A percentile compares a stretch with the other conserved stretches of the same genome.
phyloP scores from a whole-genome alignment of 495 filamentous ascomycete species.

The Clavariopsis aquatica region DNA sequence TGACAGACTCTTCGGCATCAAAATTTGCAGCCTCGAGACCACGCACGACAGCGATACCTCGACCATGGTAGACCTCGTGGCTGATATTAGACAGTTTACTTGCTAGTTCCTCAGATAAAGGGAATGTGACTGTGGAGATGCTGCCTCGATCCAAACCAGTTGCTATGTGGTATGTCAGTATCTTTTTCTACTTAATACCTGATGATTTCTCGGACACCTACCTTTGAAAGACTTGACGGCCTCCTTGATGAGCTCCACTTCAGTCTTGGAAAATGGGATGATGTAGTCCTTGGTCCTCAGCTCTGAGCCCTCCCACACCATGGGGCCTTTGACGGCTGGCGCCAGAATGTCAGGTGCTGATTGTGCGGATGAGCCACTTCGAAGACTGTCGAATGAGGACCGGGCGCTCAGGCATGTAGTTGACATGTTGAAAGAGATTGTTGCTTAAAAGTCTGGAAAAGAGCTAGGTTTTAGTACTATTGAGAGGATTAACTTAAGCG shows the following conservation, averaged over 20 bases:
- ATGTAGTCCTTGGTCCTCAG: slow-evolving; percentile 26
- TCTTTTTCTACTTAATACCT: background rate
- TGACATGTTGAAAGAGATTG: slow-evolving; percentile 19
- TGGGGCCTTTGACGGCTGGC: slow-evolving; percentile 24
- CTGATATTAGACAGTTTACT: slow-evolving; percentile 24
- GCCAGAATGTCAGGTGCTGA: slow-evolving; percentile 29
- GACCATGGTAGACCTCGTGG: slow-evolving; percentile 26
- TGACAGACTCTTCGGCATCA: slow-evolving; percentile 36
- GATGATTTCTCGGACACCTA: slow-evolving; percentile 8
- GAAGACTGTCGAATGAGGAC: slow-evolving; percentile 29
- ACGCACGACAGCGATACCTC: slow-evolving; percentile 31
- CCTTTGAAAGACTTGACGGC: slow-evolving; percentile 30
- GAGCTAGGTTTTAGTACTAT: no score
- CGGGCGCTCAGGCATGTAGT: slow-evolving; percentile 15
- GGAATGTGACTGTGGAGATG: slow-evolving; percentile 25
- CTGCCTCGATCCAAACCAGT: slow-evolving; percentile 8
- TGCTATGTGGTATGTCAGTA: slow-evolving; percentile 10
- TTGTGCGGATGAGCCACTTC: background rate
- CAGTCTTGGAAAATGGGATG: slow-evolving; percentile 9
- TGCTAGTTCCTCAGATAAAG: slow-evolving; percentile 9
- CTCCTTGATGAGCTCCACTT: slow-evolving; percentile 24
- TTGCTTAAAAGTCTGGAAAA: background rate
- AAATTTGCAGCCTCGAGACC: slow-evolving; percentile 30
- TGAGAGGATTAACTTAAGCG: no score
- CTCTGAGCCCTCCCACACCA: slow-evolving; percentile 32